A percentile compares a stretch with the other conserved stretches of the same genome.
These are phyloP conservation scores for Boletus sp. DNA, from an alignment of 768 basidiomycete species.

Conservation along the genomic window DNA sequence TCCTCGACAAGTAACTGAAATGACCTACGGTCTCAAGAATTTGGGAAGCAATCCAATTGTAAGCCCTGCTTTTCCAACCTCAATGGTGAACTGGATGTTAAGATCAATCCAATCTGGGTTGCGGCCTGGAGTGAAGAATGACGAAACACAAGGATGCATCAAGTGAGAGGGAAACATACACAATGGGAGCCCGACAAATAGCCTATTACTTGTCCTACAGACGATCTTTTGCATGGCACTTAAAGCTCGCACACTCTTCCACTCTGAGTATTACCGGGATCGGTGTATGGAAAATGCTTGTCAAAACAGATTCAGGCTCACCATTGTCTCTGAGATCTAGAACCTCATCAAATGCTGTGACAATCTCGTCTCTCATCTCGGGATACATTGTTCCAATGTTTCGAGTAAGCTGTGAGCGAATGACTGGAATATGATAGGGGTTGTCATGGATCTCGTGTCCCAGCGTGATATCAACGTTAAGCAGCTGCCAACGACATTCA, in stretches of 20 bases:
- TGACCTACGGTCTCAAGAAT: no score
- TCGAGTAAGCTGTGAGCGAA: conserved; percentile 34
- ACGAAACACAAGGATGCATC: no score
- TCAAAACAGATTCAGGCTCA: not conserved
- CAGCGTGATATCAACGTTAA: conserved; percentile 35
- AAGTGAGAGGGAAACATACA: no score
- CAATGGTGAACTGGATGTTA: not conserved
- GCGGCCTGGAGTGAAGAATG: no score
- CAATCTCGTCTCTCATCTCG: conserved; percentile 44
- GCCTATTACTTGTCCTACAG: no score
- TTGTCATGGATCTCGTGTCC: conserved; percentile 23
- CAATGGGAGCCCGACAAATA: no score
- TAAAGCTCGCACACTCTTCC: no score
- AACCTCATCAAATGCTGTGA: conserved; percentile 28
- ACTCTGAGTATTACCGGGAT: no score
- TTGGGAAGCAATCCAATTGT: not conserved
- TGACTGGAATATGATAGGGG: conserved; percentile 21
- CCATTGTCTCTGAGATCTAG: no score
- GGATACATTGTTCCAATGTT: conserved; percentile 39
- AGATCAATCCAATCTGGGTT: conserved; percentile 2
- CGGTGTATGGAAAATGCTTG: no score
- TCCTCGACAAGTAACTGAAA: not conserved
- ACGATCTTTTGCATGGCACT: no score
- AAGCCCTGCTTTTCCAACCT: not conserved
- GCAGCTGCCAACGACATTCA: conserved; percentile 22